Evolutionary conservation across 257 asterid species (phyloP).

Genomic region (Rauvolfia tetraphylla): DNA sequence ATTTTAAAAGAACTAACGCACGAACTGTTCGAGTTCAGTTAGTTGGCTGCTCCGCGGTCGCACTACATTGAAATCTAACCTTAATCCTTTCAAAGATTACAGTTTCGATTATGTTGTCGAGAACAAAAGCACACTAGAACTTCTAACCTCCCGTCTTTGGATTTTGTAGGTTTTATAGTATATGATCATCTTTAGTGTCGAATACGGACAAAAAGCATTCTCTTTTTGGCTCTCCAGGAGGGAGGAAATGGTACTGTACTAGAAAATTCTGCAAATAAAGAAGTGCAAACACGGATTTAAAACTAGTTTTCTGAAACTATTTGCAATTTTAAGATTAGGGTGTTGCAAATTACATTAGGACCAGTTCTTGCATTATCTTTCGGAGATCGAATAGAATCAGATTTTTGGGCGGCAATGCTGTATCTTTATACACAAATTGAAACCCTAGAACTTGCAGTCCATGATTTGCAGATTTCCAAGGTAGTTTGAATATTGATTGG

Average conservation of each 20-base stretch:
- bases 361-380: neutral
- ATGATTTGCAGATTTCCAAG: too few relatives aligned
- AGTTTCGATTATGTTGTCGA: neutral
- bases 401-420: neutral
- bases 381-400: neutral
- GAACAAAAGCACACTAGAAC: neutral
- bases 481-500: neutral
- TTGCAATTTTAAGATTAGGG: neutral
- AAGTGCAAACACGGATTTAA: neutral
- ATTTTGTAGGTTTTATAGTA: conserved; percentile 1
- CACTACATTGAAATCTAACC: conserved; percentile 34
- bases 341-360: neutral
- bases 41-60: conserved; percentile 29
- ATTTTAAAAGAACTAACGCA: neutral
- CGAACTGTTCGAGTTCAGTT: conserved; percentile 4
- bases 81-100: conserved; percentile 25
- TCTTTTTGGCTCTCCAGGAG: neutral
- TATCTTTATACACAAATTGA: conserved; percentile 2
- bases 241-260: neutral
- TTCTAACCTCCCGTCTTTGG: neutral
- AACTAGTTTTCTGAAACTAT: neutral
- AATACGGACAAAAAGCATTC: neutral
- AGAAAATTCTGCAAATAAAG: neutral
- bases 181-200: neutral
- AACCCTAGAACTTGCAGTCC: neutral